A percentile compares a stretch with the other conserved stretches of the same genome.
Conservation (phyloP, 2,329 filamentous ascomycete genomes). For the Thermomyces lanuginosus region DNA sequence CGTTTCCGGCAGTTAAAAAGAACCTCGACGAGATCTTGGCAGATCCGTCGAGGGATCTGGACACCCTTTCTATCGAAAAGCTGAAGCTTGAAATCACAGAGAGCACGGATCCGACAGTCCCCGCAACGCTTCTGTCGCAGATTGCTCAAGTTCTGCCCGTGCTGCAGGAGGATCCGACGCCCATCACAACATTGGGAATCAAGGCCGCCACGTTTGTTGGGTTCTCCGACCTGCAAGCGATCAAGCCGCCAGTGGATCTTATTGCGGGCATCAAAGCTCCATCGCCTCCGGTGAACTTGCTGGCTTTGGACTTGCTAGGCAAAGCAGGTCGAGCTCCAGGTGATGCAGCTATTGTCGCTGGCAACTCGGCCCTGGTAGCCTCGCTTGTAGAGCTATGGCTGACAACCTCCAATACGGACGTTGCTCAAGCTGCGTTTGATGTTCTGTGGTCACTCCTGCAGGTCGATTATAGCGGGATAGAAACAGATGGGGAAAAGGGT, state of each 20-base stretch:
- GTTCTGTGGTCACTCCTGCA: constrained; percentile 38
- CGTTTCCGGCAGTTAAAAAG: constrained; percentile 19
- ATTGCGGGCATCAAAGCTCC: constrained; percentile 36
- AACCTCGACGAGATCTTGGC: constrained; percentile 31
- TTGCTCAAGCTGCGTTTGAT: constrained; percentile 38
- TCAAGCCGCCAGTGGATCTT: constrained; percentile 37
- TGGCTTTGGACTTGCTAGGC: constrained; percentile 39
- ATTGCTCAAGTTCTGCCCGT: constrained; percentile 36
- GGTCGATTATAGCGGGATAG: constrained; percentile 29
- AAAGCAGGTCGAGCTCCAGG: constrained; percentile 37
- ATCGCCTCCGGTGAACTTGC: constrained; percentile 37
- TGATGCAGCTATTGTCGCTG: constrained; percentile 43
- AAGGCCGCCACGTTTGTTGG: constrained; percentile 34
- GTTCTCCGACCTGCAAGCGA: constrained; percentile 33
- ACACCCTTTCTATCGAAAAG: constrained; percentile 35
- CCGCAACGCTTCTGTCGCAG: constrained; percentile 27
- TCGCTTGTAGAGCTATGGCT: constrained; percentile 44
- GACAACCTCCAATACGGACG: constrained; percentile 37
- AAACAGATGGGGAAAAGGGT: constrained; percentile 9
- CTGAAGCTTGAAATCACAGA: constrained; percentile 30
- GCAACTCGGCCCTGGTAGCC: constrained; percentile 37
- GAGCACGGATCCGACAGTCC: constrained; percentile 19
- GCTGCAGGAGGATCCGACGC: constrained; percentile 42
- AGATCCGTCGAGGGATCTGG: constrained; percentile 30
- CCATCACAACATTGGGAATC: constrained; percentile 36